Evolutionary conservation across 2,329 filamentous ascomycete genomes (phyloP).

Genomic region (Immersiporthe knoxdaviesiana): DNA sequence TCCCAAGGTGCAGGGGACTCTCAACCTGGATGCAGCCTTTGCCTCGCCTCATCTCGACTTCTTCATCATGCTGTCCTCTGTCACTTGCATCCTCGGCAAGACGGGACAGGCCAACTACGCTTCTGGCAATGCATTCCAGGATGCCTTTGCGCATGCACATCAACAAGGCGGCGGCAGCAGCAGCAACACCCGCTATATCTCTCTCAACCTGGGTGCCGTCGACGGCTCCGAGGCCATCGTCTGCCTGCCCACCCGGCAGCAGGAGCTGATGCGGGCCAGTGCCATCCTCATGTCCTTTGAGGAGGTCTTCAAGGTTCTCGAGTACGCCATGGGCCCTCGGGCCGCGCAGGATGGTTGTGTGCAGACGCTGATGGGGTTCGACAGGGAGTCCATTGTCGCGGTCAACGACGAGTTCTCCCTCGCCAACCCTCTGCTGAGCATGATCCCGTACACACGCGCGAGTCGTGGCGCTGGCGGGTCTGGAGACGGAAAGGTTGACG

Average conservation of each 20-base stretch:
- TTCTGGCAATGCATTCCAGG: constrained; percentile 43
- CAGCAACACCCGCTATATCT: constrained; percentile 19
- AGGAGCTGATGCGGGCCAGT: constrained; percentile 12
- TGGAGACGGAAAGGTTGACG: constrained; percentile 22
- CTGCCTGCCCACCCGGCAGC: background rate
- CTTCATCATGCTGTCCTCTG: constrained; percentile 47
- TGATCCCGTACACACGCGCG: constrained; percentile 25
- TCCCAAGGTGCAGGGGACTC: constrained; percentile 30
- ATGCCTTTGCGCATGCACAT: constrained; percentile 28
- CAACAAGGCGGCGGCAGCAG: background rate
- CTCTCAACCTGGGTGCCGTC: constrained; percentile 22
- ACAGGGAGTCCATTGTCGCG: constrained; percentile 31
- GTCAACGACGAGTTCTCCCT: constrained; percentile 31
- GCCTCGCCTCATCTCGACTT: constrained; percentile 38
- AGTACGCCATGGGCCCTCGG: constrained; percentile 32
- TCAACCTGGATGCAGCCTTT: constrained; percentile 33
- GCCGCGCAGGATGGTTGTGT: constrained; percentile 29
- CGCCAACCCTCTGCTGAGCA: constrained; percentile 31
- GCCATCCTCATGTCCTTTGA: constrained; percentile 31
- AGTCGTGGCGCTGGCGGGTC: constrained; percentile 4
- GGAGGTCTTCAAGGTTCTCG: constrained; percentile 32
- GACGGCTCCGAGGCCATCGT: constrained; percentile 15
- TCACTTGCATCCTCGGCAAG: constrained; percentile 42
- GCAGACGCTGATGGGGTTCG: constrained; percentile 32
- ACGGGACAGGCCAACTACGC: constrained; percentile 45